Conservation (phyloP, 192 early-diverging fungal species). For the Umbelopsis ramanniana region DNA sequence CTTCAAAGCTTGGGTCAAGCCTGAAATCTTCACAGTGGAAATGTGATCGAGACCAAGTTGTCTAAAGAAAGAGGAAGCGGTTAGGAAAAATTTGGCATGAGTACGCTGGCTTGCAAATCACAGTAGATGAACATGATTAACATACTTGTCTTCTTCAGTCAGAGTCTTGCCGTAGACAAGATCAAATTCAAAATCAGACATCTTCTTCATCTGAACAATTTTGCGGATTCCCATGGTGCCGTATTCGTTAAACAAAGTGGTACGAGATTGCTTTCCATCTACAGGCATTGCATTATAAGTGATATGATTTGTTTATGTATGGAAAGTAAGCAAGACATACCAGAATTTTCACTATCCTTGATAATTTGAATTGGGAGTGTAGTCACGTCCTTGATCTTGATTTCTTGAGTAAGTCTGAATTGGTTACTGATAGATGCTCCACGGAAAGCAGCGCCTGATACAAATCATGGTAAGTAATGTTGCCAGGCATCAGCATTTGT, state of each 20-base stretch:
- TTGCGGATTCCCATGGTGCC: conserved; percentile 81
- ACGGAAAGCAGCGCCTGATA: conserved; percentile 81
- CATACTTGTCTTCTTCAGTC: conserved; percentile 29
- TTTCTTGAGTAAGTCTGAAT: conserved; percentile 81
- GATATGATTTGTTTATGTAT: no score
- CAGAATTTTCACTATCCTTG: conserved; percentile 49
- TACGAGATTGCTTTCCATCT: conserved; percentile 44
- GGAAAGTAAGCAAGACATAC: conserved; percentile 25
- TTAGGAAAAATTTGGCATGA: not conserved
- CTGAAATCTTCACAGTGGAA: conserved; percentile 64
- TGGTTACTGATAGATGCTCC: conserved; percentile 84
- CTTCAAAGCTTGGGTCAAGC: conserved; percentile 71
- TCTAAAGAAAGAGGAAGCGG: no score
- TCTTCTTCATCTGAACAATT: conserved; percentile 82
- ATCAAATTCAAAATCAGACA: conserved; percentile 78
- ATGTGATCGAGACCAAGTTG: conserved; percentile 52
- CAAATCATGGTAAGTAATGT: not conserved
- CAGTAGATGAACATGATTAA: not conserved
- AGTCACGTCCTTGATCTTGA: conserved; percentile 86
- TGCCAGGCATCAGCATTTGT: not conserved
- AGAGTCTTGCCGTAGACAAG: conserved; percentile 58
- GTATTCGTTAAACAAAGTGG: conserved; percentile 66
- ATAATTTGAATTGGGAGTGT: conserved; percentile 67
- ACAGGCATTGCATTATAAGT: no score
- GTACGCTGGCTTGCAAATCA: not conserved